A percentile compares a stretch with the other conserved stretches of the same genome.
Conservation (phyloP, 352 stramenopile genomes). For the Globisporangium perplexum region DNA sequence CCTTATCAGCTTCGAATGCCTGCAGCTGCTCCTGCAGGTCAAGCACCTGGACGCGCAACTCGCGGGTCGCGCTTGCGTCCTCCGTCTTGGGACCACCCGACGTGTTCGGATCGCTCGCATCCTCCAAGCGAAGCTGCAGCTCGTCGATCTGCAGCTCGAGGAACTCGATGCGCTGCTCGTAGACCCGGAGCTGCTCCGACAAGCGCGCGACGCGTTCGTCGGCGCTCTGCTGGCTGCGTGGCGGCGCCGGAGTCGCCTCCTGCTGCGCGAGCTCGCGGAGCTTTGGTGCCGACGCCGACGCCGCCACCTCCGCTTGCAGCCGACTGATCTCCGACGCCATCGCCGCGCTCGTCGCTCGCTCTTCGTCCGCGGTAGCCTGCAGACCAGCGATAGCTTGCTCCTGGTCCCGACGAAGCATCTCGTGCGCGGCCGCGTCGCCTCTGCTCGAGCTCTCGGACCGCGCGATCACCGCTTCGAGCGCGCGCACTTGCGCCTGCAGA, state of each 20-base stretch:
- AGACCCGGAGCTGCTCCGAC: slow-evolving; percentile 15
- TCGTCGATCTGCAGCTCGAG: slow-evolving; percentile 8
- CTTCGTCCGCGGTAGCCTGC: neutral
- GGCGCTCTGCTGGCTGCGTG: neutral
- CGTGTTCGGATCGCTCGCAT: too few species aligned
- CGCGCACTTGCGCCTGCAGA: neutral
- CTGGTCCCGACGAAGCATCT: neutral
- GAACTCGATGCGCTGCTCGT: slow-evolving; percentile 9
- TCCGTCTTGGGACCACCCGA: neutral
- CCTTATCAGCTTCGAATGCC: slow-evolving; percentile 8
- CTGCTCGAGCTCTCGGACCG: neutral
- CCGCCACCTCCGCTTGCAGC: neutral
- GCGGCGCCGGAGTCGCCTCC: neutral
- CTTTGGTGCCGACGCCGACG: neutral
- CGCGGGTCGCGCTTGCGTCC: slow-evolving; percentile 1
- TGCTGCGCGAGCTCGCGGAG: neutral
- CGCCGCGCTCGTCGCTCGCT: neutral
- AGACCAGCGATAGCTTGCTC: too few species aligned
- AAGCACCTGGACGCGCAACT: slow-evolving; percentile 12
- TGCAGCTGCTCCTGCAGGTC: slow-evolving; percentile 18
- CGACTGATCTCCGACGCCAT: neutral
- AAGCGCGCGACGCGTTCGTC: slow-evolving; percentile 12
- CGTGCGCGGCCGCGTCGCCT: neutral
- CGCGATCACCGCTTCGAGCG: neutral
- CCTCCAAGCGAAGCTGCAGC: slow-evolving; percentile 1